Base-by-base conservation (phyloP, 345 rosid genomes). In the Euphorbia peplus region DNA sequence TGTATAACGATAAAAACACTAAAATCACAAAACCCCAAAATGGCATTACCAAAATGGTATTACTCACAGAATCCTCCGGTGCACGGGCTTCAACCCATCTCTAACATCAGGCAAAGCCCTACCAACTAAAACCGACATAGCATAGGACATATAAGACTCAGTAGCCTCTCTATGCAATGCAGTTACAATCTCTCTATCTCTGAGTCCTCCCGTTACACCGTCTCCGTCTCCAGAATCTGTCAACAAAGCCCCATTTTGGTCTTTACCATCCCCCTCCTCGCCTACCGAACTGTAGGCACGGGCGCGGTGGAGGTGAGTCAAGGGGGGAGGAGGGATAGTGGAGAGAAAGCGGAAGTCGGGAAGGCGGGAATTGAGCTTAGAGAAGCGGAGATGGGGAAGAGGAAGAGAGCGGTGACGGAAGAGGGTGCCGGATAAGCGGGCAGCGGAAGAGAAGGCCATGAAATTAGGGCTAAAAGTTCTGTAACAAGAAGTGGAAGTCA, bases 51-150 rank as follows among this genome's bases (percentile, higher is more conserved):
- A 18, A 15, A 61, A 5, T 39, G 9, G 42, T 10, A 62, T 21
- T 4, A 78, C 96, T 82, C 70, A 91, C 98, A 91, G 73, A 53
- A 95, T 90, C 76, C 99, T 80, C 74, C 99, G 77, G 74, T 95
- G 99, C 24, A 95, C 99, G 0, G 99, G 97, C 81, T 95, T 95
- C 63, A 95, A 76, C 11, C 99, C 97, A 21, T 95, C 99, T 73
- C 97, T 79, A 11, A 88, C 97, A 67, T 95, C 97, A 0, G 99
- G 99, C 78, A 95, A 76, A 63, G 97, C 97, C 6, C 97, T 87
- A 21, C 99, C 99, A 24, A 95, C 96, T 72, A 95, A 67, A 60
- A 95, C 99, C 1, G 99, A 95, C 80, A 95, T 87, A 0, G 99
- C 97, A 5, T 95, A 95, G 0, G 99, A 63, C 91, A 95, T 79